Evolutionary conservation across 1,284 basidiomycete genomes (phyloP).

Genomic region (Irpex sp.): DNA sequence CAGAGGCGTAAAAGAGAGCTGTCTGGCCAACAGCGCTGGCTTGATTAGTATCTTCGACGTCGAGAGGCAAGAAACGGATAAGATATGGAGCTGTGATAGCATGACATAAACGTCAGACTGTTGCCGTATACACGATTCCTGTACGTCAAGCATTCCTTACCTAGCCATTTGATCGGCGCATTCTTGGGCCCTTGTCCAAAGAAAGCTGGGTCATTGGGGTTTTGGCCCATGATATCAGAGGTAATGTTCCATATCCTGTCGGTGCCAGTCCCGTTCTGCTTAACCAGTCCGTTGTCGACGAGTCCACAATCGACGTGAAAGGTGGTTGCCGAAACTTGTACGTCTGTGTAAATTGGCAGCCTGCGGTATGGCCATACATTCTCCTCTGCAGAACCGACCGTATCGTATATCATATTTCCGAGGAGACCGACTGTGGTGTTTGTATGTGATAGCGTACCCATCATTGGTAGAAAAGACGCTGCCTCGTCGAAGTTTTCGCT

Average conservation of each 20-base stretch:
- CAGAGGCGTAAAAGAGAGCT: not conserved
- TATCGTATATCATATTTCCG: not conserved
- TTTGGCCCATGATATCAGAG: not conserved
- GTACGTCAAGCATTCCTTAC: not conserved
- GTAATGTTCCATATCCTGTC: not conserved
- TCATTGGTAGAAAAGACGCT: not conserved
- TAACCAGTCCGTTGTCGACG: not conserved
- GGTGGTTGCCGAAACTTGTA: not conserved
- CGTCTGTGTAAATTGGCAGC: not conserved
- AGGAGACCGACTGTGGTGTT: not conserved
- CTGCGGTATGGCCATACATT: not conserved
- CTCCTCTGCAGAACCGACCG: not conserved
- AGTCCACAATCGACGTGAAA: not conserved
- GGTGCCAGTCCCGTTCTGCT: not conserved
- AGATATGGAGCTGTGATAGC: not conserved
- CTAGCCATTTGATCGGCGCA: not conserved
- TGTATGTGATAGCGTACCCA: not conserved
- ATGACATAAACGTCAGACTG: not conserved
- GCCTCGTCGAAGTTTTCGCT: not conserved
- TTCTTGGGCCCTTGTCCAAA: not conserved
- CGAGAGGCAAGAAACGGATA: not conserved
- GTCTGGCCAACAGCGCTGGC: not conserved
- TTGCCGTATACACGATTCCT: not conserved
- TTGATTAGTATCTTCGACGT: not conserved
- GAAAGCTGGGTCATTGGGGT: not conserved